Evolutionary conservation across 345 rosid species (phyloP).

Genomic region (Ailanthus altissimus): DNA sequence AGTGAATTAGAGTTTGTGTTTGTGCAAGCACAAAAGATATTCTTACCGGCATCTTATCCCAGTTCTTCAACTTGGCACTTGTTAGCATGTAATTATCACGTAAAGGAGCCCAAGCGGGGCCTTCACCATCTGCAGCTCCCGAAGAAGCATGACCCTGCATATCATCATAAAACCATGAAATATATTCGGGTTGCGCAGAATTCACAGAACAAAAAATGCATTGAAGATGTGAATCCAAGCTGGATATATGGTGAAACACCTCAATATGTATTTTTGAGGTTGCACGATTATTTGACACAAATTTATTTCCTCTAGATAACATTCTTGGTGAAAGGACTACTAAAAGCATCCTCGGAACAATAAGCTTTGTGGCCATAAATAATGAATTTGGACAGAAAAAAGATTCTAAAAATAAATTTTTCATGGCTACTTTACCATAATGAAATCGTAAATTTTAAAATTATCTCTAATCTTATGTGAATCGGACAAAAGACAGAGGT

Average conservation of each 20-base stretch:
- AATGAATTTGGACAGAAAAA: not conserved
- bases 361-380: not conserved
- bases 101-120: slow-evolving; percentile 94
- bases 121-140: slow-evolving; percentile 40
- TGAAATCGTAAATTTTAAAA: not conserved
- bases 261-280: not conserved
- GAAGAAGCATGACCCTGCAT: slow-evolving; percentile 44
- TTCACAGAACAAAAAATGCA: not conserved
- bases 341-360: not conserved
- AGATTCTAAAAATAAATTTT: not conserved
- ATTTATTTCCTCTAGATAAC: not conserved
- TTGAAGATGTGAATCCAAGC: not conserved
- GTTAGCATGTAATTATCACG: slow-evolving; percentile 91
- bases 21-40: not conserved
- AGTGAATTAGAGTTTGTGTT: not conserved
- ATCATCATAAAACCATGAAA: slow-evolving; percentile 18
- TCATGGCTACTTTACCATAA: not conserved
- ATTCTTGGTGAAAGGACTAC: not conserved
- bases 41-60: slow-evolving; percentile 89
- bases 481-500: not conserved
- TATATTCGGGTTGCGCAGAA: not conserved
- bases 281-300: not conserved
- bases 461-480: not conserved
- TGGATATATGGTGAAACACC: not conserved
- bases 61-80: slow-evolving; percentile 74